Percentiles rank a stretch among this genome's conserved stretches.
phyloP scores from a whole-genome alignment of 2,329 filamentous ascomycete species.

The Colletotrichum lentis region DNA sequence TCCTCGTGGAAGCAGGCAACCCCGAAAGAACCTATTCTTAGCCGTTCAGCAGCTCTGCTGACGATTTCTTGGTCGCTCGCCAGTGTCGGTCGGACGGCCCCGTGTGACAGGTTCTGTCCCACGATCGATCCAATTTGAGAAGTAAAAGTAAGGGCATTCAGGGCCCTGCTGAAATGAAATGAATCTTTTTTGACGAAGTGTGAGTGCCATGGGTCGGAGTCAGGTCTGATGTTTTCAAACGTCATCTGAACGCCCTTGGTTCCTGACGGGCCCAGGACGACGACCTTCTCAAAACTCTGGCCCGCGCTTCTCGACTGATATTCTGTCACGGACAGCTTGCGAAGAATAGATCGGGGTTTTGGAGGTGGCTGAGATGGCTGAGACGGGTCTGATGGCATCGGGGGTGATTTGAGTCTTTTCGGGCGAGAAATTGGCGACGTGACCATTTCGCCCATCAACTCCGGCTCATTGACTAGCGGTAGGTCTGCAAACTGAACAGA shows the following conservation, averaged over 20 bases:
- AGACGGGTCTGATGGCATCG: slow-evolving; percentile 3
- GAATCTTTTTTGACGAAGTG: slow-evolving; percentile 41
- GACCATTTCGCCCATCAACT: slow-evolving; percentile 37
- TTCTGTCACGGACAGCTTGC: slow-evolving; percentile 29
- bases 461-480: slow-evolving; percentile 43
- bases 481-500: slow-evolving; percentile 44
- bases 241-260: slow-evolving; percentile 25
- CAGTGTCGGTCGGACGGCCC: slow-evolving; percentile 30
- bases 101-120: slow-evolving; percentile 28
- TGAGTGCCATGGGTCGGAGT: slow-evolving; percentile 41
- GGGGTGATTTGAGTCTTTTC: slow-evolving; percentile 28
- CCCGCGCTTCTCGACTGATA: slow-evolving; percentile 24
- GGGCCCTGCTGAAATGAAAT: slow-evolving; percentile 49
- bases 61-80: slow-evolving; percentile 38
- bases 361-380: neutral
- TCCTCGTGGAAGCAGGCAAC: slow-evolving; percentile 46
- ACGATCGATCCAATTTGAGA: slow-evolving; percentile 19
- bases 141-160: slow-evolving; percentile 46
- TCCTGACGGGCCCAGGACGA: slow-evolving; percentile 26
- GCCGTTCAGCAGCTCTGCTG: slow-evolving; percentile 45
- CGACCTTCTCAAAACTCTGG: slow-evolving; percentile 22
- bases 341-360: neutral
- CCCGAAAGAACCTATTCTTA: slow-evolving; percentile 49
- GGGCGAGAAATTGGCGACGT: slow-evolving; percentile 28
- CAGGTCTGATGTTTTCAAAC: slow-evolving; percentile 30